These are phyloP conservation scores for Heracleum sosnowskyi DNA, from an alignment of 129 eudicot genomes.

Conservation along the genomic window DNA sequence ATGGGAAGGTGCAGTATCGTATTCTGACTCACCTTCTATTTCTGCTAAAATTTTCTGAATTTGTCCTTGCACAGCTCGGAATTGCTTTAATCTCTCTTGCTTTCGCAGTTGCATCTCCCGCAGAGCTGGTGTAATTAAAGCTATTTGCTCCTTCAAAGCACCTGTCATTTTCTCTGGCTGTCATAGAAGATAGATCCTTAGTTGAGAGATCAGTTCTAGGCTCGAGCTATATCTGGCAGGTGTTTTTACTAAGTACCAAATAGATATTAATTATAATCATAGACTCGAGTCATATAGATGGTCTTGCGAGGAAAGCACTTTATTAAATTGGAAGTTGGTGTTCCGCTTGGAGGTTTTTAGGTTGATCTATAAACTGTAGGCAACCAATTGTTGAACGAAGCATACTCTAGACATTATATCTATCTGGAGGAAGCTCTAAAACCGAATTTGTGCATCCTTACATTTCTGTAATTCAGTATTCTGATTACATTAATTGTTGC, in stretches of 20 bases:
- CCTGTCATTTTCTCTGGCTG: constrained; percentile 92
- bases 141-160: constrained; percentile 74
- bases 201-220: neutral
- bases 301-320: neutral
- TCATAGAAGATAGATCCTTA: constrained; percentile 7
- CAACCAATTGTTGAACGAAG: neutral
- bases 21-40: constrained; percentile 70
- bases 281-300: neutral
- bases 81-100: constrained; percentile 72
- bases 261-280: neutral
- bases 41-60: constrained; percentile 71
- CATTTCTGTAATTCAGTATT: neutral
- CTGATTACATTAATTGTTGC: no score
- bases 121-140: constrained; percentile 66
- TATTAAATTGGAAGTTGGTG: neutral
- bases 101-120: constrained; percentile 69
- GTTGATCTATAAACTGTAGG: neutral
- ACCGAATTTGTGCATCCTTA: neutral
- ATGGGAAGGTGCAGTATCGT: constrained; percentile 43
- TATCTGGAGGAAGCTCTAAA: neutral
- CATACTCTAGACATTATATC: neutral
- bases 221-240: neutral
- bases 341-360: neutral
- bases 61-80: constrained; percentile 59
- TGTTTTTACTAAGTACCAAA: neutral